Base-by-base conservation (phyloP, 805 yeast genomes). In the Lipomyces lipofer region DNA sequence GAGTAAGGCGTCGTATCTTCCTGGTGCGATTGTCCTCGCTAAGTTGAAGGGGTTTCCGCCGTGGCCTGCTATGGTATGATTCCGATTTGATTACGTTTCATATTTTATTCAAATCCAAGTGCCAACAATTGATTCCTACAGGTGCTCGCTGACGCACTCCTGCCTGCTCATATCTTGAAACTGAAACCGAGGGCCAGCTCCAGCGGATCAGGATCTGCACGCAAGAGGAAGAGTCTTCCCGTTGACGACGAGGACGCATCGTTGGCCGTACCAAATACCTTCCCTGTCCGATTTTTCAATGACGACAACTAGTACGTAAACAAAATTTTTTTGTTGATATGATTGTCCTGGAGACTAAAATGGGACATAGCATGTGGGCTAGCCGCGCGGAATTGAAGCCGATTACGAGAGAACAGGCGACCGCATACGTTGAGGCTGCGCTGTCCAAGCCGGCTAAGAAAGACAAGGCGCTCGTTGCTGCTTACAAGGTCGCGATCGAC, bases 41-140 rank as follows among this genome's bases (percentile, higher is more conserved):
- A 88, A 88, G 69, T 82, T 88, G 45, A 88, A 87, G 65, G 95
- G 95, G 7, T 88, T 83, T 66, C 87, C 95, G 2, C 85, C 91
- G 39, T 88, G 96, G 96, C 96, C 96, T 0, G 90, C 91, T 2
- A 83, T 88, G 82, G 82, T 87, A 49, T 9, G 59, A 4, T 15
- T 17, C 22, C 3, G 19, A 19, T 32, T 17, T n/a, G 25, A n/a
- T 19, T 30, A 21, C 24, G 22, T n/a, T n/a, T n/a, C n/a, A n/a
- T n/a, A n/a, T n/a, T n/a, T n/a, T 7, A 8, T 4, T 46, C 47
- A n/a, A n/a, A n/a, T n/a, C n/a, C n/a, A n/a, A n/a, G n/a, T n/a
- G n/a, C n/a, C n/a, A n/a, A n/a, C n/a, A n/a, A n/a, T n/a, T n/a
- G n/a, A n/a, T n/a, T 30, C 21, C 4, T 35, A n/a, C 30, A 61